These are phyloP conservation scores for Ascoidea rubescens DNA, from an alignment of 805 yeast species.

Conservation along the genomic window DNA sequence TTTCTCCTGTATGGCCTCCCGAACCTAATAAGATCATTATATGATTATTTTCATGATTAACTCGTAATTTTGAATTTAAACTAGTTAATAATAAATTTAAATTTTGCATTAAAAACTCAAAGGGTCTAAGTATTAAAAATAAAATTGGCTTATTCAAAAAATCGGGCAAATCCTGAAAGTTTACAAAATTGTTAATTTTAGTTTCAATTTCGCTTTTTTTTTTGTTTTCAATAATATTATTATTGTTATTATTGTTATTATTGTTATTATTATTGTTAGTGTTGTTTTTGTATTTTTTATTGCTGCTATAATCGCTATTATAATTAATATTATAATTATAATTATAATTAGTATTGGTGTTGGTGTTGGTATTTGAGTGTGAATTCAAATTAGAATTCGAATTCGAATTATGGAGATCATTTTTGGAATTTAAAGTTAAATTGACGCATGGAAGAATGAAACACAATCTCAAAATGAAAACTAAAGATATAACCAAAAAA, in stretches of 20 bases:
- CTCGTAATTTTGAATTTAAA: neutral
- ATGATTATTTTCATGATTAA: conserved; percentile 9
- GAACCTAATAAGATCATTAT: conserved; percentile 71
- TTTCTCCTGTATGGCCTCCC: conserved; percentile 96
- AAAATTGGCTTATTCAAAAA: too few species aligned
- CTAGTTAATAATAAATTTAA: neutral
- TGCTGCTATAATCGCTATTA: neutral
- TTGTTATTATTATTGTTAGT: too few species aligned
- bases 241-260: too few species aligned
- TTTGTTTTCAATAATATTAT: too few species aligned
- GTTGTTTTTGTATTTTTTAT: too few species aligned
- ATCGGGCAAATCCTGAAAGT: too few species aligned
- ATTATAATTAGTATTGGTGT: too few species aligned
- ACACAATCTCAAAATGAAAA: conserved; percentile 2
- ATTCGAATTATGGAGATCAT: neutral
- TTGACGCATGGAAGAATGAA: conserved; percentile 6
- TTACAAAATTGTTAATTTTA: too few species aligned
- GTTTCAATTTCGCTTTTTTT: neutral
- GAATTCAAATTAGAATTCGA: neutral
- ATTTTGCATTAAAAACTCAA: too few species aligned
- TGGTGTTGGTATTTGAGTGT: neutral
- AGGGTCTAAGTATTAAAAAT: too few species aligned
- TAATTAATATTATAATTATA: too few species aligned
- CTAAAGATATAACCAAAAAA: neutral
- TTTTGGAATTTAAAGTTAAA: neutral